Base-by-base conservation (phyloP, 2,329 filamentous ascomycete genomes). In the Ceratocystis eucalypticola region DNA sequence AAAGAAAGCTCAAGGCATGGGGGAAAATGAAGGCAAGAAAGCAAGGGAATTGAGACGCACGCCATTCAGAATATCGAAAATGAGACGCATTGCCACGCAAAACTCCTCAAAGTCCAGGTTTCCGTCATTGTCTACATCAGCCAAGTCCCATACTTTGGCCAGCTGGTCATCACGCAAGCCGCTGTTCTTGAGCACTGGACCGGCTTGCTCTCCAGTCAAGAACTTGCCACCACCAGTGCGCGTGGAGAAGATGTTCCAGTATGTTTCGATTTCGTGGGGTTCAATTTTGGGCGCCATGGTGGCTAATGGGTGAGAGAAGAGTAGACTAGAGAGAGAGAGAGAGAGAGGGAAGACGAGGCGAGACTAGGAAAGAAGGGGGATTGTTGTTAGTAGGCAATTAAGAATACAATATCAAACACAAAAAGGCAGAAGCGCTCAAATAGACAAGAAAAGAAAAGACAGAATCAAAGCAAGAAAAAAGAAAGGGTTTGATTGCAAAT, bases 51-150 rank as follows among this genome's bases (percentile, higher is more conserved):
- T 10, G 28, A 30, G n/a, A 78, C 83, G 69, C 81, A 95, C 90
- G 72, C 94, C 94, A 73, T 99, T 99, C 71, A 99, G 86, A 70
- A 97, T 80, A 75, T 99, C 94, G 76, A 97, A 99, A 72, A 97
- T 96, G 73, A 99, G 80, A 73, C 94, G 85, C 94, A 99, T 99
- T 48, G 92, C 94, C 67, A 99, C 94, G 76, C 94, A 99, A 76
- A 99, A 99, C 80, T 99, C 94, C 78, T 99, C 94, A 79, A 99
- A 99, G 77, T 99, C 94, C 65, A 99, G 81, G 76, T 95, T 95
- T 69, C 94, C 94, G 79, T 99, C 94, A 72, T 92, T 92, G 77
- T 99, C 94, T 69, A 99, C 91, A 75, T 99, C 94, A 67, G 94
- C 91, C 69, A 99, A 82, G 74, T 99, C 94, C 94, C 94, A 99